These are phyloP conservation scores for Alternaria longipes DNA, from an alignment of 2,329 filamentous ascomycete species.

Conservation along the genomic window DNA sequence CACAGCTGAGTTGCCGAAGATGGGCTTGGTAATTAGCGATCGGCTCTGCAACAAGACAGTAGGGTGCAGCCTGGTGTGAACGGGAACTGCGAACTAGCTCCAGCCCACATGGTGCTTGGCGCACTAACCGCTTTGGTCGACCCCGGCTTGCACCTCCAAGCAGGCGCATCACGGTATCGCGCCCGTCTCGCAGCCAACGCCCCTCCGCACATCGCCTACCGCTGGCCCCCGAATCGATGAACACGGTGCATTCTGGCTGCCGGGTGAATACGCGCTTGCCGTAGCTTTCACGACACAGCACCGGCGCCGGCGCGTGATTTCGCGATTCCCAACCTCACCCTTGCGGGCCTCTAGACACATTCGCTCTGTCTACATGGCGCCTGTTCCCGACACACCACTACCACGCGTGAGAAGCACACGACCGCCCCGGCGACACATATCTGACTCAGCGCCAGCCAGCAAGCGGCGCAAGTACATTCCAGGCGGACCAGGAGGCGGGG, in stretches of 20 bases:
- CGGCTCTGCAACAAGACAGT: neutral
- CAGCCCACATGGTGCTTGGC: conserved; percentile 19
- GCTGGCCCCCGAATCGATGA: conserved; percentile 34
- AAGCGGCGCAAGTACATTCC: conserved; percentile 75
- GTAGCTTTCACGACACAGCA: conserved; percentile 34
- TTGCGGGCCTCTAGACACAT: conserved; percentile 37
- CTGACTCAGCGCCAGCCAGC: conserved; percentile 54
- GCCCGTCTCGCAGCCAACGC: conserved; percentile 32
- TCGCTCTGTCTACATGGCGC: conserved; percentile 45
- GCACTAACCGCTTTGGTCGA: conserved; percentile 14
- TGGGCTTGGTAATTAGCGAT: neutral
- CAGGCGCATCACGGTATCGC: conserved; percentile 26
- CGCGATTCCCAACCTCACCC: conserved; percentile 31
- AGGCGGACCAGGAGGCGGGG: conserved; percentile 85
- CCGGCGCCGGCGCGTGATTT: conserved; percentile 41
- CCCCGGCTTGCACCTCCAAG: conserved; percentile 26
- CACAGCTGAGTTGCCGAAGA: neutral
- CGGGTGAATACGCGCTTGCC: conserved; percentile 41
- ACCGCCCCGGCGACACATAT: conserved; percentile 44
- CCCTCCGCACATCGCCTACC: conserved; percentile 21
- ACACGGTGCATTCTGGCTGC: conserved; percentile 25
- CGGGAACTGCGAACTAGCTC: conserved; percentile 7
- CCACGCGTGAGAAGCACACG: conserved; percentile 49
- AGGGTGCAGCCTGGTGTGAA: conserved; percentile 2
- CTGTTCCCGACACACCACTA: conserved; percentile 48